phyloP scores from a whole-genome alignment of 768 basidiomycete species.

The Termitomyces bulborhizus region DNA sequence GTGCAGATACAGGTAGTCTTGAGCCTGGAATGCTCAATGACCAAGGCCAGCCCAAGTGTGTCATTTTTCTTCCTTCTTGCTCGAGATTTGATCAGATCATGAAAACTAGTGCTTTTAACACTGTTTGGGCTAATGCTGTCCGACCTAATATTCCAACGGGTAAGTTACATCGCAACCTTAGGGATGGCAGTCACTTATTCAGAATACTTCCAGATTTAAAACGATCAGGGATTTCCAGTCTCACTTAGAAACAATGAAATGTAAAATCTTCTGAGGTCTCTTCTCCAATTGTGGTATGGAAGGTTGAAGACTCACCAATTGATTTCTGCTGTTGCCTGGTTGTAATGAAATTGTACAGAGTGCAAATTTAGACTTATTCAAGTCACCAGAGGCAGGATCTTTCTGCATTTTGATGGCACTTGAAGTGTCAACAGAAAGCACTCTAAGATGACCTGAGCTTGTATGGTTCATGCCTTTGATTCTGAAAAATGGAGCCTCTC shows the following conservation, averaged over 20 bases:
- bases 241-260: neutral
- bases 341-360: too few species aligned
- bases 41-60: conserved; percentile 30
- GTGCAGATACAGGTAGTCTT: conserved; percentile 34
- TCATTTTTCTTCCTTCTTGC: neutral
- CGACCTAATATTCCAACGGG: conserved; percentile 31
- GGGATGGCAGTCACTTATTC: neutral
- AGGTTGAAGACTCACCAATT: neutral
- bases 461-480: too few species aligned
- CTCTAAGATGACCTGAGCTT: too few species aligned
- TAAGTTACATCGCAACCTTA: neutral
- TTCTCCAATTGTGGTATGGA: neutral
- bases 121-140: conserved; percentile 30
- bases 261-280: too few species aligned
- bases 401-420: too few species aligned
- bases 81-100: neutral
- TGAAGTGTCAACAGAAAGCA: too few species aligned
- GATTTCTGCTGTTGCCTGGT: neutral
- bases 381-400: too few species aligned
- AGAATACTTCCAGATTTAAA: conserved; percentile 9
- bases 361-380: too few species aligned
- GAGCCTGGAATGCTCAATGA: conserved; percentile 35
- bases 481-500: too few species aligned
- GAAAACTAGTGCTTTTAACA: conserved; percentile 26
- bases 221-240: conserved; percentile 13